Conservation (phyloP, 2,329 filamentous ascomycete genomes). For the Alternaria novae-zelandiae region DNA sequence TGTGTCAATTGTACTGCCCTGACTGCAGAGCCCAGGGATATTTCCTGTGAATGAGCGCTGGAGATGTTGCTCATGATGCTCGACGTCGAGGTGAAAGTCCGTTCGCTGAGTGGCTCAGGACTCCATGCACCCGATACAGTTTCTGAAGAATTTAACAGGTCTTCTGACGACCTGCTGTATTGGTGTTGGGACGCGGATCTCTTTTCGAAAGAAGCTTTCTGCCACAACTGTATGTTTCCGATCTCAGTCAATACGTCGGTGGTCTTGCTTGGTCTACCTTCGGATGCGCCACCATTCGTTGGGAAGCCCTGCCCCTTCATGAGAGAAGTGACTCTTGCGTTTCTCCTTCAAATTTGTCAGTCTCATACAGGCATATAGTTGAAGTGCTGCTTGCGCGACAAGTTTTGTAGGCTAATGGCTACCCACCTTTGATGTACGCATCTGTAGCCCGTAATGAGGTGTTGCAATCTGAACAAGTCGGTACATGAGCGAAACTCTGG, state of each 20-base stretch:
- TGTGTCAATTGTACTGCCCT: not conserved
- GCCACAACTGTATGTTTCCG: not conserved
- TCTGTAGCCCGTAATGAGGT: not conserved
- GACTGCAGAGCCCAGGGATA: not conserved
- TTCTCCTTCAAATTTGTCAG: not conserved
- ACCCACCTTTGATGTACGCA: not conserved
- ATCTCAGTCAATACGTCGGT: not conserved
- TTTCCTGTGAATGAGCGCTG: not conserved
- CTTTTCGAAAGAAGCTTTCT: not conserved
- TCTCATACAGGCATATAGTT: not conserved
- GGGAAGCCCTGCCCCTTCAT: not conserved
- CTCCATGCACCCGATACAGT: not conserved
- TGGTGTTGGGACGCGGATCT: not conserved
- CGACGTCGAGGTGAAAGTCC: not conserved
- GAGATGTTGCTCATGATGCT: not conserved
- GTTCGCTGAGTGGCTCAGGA: not conserved
- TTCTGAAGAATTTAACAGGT: not conserved
- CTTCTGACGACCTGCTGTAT: not conserved
- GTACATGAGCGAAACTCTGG: not conserved
- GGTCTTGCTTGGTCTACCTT: not conserved
- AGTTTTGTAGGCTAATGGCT: not conserved
- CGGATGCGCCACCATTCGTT: not conserved
- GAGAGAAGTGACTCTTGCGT: not conserved
- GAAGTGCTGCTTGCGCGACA: not conserved
- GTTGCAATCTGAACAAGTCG: not conserved